Evolutionary conservation across 768 basidiomycete genomes (phyloP), one percentile per base, ranked within the genome.

Genomic region (Kwoniella dendrophila): DNA sequence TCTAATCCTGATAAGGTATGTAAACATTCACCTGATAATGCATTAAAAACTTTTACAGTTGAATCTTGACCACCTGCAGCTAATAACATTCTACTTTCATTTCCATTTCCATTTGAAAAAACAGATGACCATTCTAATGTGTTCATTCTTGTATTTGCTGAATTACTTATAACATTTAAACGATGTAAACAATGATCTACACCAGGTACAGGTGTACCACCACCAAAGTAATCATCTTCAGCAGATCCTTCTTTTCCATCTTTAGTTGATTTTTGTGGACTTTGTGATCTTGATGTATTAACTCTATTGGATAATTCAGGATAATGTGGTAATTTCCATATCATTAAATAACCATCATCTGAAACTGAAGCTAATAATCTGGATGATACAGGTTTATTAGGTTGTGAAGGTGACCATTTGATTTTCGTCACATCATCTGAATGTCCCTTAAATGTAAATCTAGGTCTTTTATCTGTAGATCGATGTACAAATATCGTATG

Each of bases 1-100:
- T 74, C 68, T 1, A 77, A 69, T 4, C 68, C 70, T 10, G 53
- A 22, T 7, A 75, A 45, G 2, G 60, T 56, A 52, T 78, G 69
- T 8, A 78, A 48, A 30, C 69, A 68, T 48, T 72, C 63, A 16
- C 69, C 70, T 3, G 74, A 57, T 5, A 64, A 30, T 16, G 72
- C 69, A 32, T 77, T 64, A 65, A 75, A 73, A 18, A 77, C 57
- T 48, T 70, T 73, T 55, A 77, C 67, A 8, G 74, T 73, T n/a
- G 74, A 71, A 33, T 75, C 70, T 54, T 75, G 69, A 12, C 71
- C 74, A 14, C 71, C 70, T 72, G 72, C 75, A 40, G 73, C 70
- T 8, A 78, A 48, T 10, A 75, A 33, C 69, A 71, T 68, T 26
- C 66, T 62, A 1, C 68, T 68, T 3, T 65, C 60, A 26, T 44